A percentile compares a stretch with the other conserved stretches of the same genome.
Conservation (phyloP, 1,139 yeast genomes). For the Tardiomyces digboiensis region DNA sequence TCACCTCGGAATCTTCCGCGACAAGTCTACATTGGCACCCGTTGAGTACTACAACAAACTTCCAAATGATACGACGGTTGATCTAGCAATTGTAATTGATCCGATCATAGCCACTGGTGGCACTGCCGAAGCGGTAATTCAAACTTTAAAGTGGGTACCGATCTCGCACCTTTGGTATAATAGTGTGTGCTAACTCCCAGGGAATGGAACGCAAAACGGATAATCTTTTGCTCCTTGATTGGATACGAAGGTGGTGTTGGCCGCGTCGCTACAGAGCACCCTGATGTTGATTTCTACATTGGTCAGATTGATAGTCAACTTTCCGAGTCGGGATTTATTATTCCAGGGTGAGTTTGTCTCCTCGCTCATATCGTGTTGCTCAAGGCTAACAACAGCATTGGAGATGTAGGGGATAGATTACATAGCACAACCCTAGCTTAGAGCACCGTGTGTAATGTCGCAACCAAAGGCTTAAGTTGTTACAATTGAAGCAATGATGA, state of each 20-base stretch:
- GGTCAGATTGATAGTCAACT: constrained; percentile 23
- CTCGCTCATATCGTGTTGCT: neutral
- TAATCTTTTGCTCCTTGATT: constrained; percentile 21
- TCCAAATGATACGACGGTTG: constrained; percentile 14
- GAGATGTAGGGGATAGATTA: constrained; percentile 29
- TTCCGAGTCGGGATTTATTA: constrained; percentile 21
- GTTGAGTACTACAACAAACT: constrained; percentile 30
- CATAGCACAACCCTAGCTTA: neutral
- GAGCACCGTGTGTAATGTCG: too few relatives aligned
- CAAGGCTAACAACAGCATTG: constrained; percentile 15
- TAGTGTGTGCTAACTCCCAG: constrained; percentile 7
- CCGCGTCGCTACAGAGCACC: constrained; percentile 13
- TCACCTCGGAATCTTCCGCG: constrained; percentile 28
- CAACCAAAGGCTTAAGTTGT: too few relatives aligned
- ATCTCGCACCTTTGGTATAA: neutral
- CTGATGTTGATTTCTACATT: constrained; percentile 22
- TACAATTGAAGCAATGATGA: too few relatives aligned
- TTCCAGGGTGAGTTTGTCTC: constrained; percentile 16
- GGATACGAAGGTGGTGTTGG: constrained; percentile 21
- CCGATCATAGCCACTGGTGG: constrained; percentile 31
- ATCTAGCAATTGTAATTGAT: constrained; percentile 23
- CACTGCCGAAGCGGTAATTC: constrained; percentile 27
- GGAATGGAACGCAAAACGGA: constrained; percentile 27
- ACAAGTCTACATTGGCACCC: constrained; percentile 23
- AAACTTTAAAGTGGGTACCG: constrained; percentile 11